A percentile compares a stretch with the other conserved stretches of the same genome.
Conservation (phyloP, 78 protist species). For the Dictyostelium firmibasis region DNA sequence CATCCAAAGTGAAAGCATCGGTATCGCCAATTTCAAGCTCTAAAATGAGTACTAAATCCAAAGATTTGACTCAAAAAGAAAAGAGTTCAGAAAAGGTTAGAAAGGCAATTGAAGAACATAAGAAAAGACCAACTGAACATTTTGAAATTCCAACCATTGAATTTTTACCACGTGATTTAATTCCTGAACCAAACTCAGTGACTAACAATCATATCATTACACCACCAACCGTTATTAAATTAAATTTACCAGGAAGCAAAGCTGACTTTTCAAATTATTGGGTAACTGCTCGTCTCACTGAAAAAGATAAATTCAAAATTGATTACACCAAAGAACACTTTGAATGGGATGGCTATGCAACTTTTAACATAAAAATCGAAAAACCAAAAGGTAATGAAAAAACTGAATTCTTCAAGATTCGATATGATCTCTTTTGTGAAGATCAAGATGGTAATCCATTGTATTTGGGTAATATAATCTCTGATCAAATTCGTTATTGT, state of each 20-base stretch:
- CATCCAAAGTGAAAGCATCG: neutral
- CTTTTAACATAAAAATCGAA: neutral
- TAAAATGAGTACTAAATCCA: neutral
- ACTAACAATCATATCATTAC: slow-evolving; percentile 14
- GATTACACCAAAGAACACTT: slow-evolving; percentile 8
- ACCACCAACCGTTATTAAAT: slow-evolving; percentile 14
- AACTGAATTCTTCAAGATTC: slow-evolving; percentile 5
- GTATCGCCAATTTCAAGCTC: neutral
- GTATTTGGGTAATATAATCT: neutral
- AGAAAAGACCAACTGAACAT: neutral
- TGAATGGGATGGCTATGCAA: neutral
- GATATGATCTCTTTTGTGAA: neutral
- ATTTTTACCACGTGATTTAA: slow-evolving; percentile 7
- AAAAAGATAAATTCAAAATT: slow-evolving; percentile 12
- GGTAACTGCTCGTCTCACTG: slow-evolving; percentile 11
- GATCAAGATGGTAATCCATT: slow-evolving; percentile 7
- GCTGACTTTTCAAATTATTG: neutral
- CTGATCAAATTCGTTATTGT: slow-evolving; percentile 2
- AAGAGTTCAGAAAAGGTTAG: slow-evolving; percentile 6
- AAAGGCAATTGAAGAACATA: neutral
- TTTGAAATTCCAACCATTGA: neutral
- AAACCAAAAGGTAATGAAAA: slow-evolving; percentile 8
- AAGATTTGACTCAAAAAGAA: slow-evolving; percentile 10
- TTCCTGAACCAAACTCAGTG: slow-evolving; percentile 9
- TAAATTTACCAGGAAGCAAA: neutral